Evolutionary conservation across 345 rosid genomes (phyloP).

Genomic region (Mallotus nudiflorus): DNA sequence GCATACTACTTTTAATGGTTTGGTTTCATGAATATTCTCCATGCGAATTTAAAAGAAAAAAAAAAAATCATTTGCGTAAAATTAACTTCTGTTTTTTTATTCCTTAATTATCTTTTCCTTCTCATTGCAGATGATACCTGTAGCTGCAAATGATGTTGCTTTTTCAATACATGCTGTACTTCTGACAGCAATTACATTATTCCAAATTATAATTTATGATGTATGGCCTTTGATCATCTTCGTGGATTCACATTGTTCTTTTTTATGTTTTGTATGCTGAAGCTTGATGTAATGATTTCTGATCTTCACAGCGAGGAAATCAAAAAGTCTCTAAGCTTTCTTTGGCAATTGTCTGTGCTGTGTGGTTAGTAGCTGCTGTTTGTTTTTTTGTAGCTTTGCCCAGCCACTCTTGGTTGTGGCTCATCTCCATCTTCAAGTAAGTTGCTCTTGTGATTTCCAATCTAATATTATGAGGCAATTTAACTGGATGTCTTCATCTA

Average conservation of each 20-base stretch:
- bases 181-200: slow-evolving; percentile 59
- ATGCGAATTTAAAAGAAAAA: too few relatives aligned
- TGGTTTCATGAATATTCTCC: neutral
- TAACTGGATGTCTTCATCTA: neutral
- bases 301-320: slow-evolving; percentile 64
- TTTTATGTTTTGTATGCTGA: slow-evolving; percentile 1
- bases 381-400: slow-evolving; percentile 85
- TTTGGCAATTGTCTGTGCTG: slow-evolving; percentile 51
- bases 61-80: neutral
- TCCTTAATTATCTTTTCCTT: neutral
- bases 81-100: neutral
- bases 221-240: slow-evolving; percentile 40
- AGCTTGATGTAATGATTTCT: slow-evolving; percentile 2
- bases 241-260: neutral
- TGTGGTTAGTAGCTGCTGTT: slow-evolving; percentile 59
- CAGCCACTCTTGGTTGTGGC: slow-evolving; percentile 85
- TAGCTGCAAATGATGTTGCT: slow-evolving; percentile 91
- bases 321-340: slow-evolving; percentile 78
- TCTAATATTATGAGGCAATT: neutral
- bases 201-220: slow-evolving; percentile 78
- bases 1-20: slow-evolving; percentile 1
- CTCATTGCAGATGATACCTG: slow-evolving; percentile 84
- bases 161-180: slow-evolving; percentile 89
- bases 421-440: slow-evolving; percentile 75
- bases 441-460: slow-evolving; percentile 23